Evolutionary conservation across 257 asterid genomes (phyloP).

Genomic region (Craterostigma plantagineum): DNA sequence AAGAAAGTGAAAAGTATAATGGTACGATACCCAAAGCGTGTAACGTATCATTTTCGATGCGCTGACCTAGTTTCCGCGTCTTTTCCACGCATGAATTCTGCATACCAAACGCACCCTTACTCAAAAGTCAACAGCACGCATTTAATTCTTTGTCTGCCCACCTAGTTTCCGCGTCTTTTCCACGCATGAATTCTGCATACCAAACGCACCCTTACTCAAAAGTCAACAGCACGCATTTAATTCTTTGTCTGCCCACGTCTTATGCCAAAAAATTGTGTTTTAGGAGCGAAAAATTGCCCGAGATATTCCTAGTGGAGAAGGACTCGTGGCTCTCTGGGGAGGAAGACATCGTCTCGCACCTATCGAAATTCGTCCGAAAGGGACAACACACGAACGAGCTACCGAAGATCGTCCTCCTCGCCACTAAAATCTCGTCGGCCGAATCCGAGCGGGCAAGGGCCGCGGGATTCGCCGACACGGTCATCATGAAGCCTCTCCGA

Average conservation of each 20-base stretch:
- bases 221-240: too few species aligned
- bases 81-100: not conserved
- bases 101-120: too few species aligned
- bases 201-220: too few species aligned
- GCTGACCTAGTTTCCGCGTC: too few species aligned
- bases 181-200: not conserved
- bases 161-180: too few species aligned
- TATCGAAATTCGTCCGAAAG: conserved; percentile 32
- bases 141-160: too few species aligned
- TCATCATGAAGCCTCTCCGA: conserved; percentile 75
- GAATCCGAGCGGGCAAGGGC: conserved; percentile 58
- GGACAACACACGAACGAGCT: conserved; percentile 25
- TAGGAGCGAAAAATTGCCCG: conserved; percentile 48
- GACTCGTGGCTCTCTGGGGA: conserved; percentile 57
- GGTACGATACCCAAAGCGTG: too few species aligned
- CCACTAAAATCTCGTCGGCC: conserved; percentile 30
- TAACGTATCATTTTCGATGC: too few species aligned
- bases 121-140: too few species aligned
- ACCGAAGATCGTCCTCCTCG: conserved; percentile 78
- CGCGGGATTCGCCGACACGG: conserved; percentile 66
- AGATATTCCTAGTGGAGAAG: conserved; percentile 62
- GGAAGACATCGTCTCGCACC: conserved; percentile 18
- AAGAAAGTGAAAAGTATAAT: too few species aligned
- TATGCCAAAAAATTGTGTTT: too few species aligned
- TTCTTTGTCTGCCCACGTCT: too few species aligned